phyloP scores from a whole-genome alignment of 768 basidiomycete genomes.

The Psilocybe tampanensis region DNA sequence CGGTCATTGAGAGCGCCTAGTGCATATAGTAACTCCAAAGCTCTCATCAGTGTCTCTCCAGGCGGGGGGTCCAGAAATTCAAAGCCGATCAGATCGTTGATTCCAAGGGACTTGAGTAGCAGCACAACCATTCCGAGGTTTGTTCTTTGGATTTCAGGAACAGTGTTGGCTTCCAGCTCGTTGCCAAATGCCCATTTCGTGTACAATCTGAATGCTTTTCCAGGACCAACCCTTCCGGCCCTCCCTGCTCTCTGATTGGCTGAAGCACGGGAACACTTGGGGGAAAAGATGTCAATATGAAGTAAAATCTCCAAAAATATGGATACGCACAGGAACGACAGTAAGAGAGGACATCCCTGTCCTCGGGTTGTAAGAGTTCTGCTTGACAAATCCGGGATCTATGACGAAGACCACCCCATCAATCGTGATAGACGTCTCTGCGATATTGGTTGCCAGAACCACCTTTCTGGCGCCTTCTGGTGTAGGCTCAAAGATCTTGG shows the following conservation, averaged over 20 bases:
- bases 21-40: conserved; percentile 91
- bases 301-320: background rate
- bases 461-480: conserved; percentile 97
- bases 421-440: conserved; percentile 99
- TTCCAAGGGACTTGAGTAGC: conserved; percentile 93
- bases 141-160: conserved; percentile 99
- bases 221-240: conserved; percentile 96
- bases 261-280: conserved; percentile 92
- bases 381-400: conserved; percentile 99
- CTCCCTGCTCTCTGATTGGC: conserved; percentile 97
- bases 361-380: conserved; percentile 97
- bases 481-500: conserved; percentile 99
- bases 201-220: conserved; percentile 97
- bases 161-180: conserved; percentile 95
- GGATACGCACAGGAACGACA: conserved; percentile 82
- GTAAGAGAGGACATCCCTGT: conserved; percentile 98
- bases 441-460: conserved; percentile 97
- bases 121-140: conserved; percentile 96
- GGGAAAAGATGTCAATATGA: background rate
- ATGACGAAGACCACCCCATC: conserved; percentile 99
- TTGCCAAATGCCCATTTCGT: conserved; percentile 98
- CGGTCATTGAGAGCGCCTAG: conserved; percentile 95
- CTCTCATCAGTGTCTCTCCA: conserved; percentile 95
- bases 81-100: conserved; percentile 97
- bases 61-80: conserved; percentile 99